These are phyloP conservation scores for Neostapfia colusana DNA, from an alignment of 176 grass and related monocot species.

Conservation along the genomic window DNA sequence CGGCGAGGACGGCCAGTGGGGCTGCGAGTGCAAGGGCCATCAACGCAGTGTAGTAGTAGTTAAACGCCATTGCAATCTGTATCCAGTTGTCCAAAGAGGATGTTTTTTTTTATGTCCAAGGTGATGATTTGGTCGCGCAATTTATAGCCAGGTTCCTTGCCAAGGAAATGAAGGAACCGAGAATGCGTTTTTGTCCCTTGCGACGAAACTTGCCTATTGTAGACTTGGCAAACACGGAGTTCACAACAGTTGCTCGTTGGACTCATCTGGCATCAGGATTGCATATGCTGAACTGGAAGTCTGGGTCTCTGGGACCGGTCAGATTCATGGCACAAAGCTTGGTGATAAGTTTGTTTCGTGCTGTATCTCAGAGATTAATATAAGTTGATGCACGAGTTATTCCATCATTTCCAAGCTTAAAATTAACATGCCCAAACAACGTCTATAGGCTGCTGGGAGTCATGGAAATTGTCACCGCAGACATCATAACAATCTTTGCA, in stretches of 20 bases:
- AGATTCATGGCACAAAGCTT: background rate
- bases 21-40: background rate
- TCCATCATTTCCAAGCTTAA: background rate
- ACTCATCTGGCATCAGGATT: background rate
- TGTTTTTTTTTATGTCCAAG: background rate
- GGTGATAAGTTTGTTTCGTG: background rate
- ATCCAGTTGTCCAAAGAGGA: background rate
- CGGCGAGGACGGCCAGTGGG: background rate
- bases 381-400: background rate
- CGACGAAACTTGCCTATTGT: background rate
- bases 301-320: too few species aligned
- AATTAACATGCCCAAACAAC: background rate
- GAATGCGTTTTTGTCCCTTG: constrained; percentile 3
- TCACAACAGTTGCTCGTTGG: background rate
- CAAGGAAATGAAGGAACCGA: background rate
- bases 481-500: background rate
- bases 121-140: background rate
- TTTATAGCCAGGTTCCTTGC: background rate
- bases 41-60: background rate
- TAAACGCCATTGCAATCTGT: constrained; percentile 10
- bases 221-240: background rate
- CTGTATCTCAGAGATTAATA: background rate
- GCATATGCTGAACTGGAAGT: background rate
- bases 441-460: too few species aligned
- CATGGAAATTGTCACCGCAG: too few species aligned